These are phyloP conservation scores for Phalaenopsis aphrodite DNA, from an alignment of 106 monocot species.

Conservation along the genomic window DNA sequence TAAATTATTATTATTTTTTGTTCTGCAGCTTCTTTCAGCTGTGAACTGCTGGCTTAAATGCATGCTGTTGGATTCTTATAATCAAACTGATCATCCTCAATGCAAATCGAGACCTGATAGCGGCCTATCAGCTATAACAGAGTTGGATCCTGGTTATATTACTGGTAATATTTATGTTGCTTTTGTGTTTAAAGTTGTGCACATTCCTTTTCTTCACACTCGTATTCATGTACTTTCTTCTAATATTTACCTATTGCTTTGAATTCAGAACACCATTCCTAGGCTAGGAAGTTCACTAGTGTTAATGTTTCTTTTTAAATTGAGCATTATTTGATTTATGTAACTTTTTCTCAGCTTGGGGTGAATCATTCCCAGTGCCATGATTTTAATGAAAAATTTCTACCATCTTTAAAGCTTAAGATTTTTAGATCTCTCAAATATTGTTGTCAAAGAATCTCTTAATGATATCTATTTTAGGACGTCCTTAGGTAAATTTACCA, in stretches of 20 bases:
- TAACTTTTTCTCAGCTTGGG: too few species aligned
- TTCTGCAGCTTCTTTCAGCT: conserved; percentile 87
- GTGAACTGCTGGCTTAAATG: conserved; percentile 99
- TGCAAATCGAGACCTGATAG: conserved; percentile 93
- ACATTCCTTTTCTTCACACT: background rate
- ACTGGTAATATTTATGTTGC: conserved; percentile 43
- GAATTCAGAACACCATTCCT: background rate
- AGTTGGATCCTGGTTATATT: conserved; percentile 96
- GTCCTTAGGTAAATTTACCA: too few species aligned
- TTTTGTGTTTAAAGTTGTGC: background rate
- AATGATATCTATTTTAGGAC: too few species aligned
- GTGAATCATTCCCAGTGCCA: too few species aligned
- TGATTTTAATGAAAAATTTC: too few species aligned
- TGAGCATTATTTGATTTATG: too few species aligned
- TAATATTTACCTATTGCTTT: background rate
- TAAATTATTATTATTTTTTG: background rate
- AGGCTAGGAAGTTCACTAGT: background rate
- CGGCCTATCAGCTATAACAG: conserved; percentile 95
- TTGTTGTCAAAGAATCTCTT: too few species aligned
- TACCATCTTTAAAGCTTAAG: too few species aligned
- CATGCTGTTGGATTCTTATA: conserved; percentile 89
- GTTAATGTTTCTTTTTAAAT: too few species aligned
- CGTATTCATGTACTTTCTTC: background rate
- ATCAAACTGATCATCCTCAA: conserved; percentile 90
- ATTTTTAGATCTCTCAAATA: too few species aligned